Evolutionary conservation across 2,329 filamentous ascomycete genomes (phyloP), one percentile per base, ranked within the genome.

Genomic region (Triangularia verruculosa): DNA sequence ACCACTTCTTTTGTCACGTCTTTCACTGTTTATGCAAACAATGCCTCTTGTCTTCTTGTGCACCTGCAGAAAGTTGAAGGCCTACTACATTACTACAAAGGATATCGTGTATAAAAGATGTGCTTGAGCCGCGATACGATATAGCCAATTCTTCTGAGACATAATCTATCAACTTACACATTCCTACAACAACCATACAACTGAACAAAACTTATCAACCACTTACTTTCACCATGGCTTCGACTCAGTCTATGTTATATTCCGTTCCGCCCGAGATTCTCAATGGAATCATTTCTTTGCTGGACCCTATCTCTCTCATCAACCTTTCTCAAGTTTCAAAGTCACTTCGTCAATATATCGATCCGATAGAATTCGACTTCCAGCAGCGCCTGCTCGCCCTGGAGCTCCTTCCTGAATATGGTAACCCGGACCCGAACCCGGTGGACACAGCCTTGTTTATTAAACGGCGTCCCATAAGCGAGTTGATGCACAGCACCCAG

Each of bases 231-330:
- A 7, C 15, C 34, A 43, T 43, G 34, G 13, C 34, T 43, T 43
- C 34, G 12, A 15, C n/a, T n/a, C 34, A 43, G 34, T 13, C 6
- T 15, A 12, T 53, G 2, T n/a, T 53, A 13, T 24, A 12, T 13
- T 3, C 20, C 4, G 27, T 62, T 7, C 22, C 34, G 3, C 39
- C 22, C 20, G 67, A 70, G 20, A 22, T 69, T 3, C 30, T 67
- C 24, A 53, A 57, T 22, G 39, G 20, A 2, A 61, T 67, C 17
- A 52, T 69, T 17, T 12, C 12, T 13, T n/a, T 28, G 13, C 62
- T 69, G 22, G 67, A 70, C 54, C 68, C 69, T 3, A 61, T 70
- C n/a, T 34, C 64, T 11, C 39, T 70, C n/a, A 67, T 70, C 30
- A 30, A 64, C 13, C 27, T 69, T 4, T 64, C 69, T 2, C 67